Evolutionary conservation across 495 filamentous ascomycete genomes (phyloP).

Genomic region (Chaetomium tenue): DNA sequence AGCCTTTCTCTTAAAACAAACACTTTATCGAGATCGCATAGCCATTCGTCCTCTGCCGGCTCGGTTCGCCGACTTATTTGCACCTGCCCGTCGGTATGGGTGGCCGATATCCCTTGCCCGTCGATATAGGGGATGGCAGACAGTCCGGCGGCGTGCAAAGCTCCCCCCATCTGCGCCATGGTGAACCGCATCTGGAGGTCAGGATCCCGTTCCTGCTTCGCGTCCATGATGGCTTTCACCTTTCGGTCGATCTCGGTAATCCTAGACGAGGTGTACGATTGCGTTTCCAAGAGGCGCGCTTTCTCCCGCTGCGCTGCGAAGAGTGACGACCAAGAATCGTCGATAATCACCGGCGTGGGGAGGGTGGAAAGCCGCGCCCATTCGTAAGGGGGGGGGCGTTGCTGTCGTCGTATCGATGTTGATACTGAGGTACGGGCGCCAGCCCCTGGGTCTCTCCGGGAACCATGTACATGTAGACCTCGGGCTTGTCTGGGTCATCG

Average conservation of each 20-base stretch:
- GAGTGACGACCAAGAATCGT: conserved; percentile 4
- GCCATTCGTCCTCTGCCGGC: neutral
- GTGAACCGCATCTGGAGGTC: neutral
- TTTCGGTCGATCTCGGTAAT: neutral
- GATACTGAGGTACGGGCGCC: neutral
- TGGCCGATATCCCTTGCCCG: too few relatives aligned
- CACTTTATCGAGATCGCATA: neutral
- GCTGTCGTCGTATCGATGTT: neutral
- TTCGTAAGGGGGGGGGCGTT: conserved; percentile 1
- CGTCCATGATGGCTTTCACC: conserved; percentile 2
- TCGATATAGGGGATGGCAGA: neutral
- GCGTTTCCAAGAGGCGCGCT: conserved; percentile 2
- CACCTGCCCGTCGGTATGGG: too few relatives aligned
- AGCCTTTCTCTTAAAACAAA: conserved; percentile 1
- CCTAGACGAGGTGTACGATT: neutral
- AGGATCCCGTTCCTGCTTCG: neutral
- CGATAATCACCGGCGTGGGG: neutral
- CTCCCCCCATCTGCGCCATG: neutral
- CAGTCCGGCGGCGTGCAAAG: neutral
- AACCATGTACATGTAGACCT: neutral
- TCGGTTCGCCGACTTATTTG: neutral
- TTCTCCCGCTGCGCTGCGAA: conserved; percentile 5
- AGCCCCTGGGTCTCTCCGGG: neutral
- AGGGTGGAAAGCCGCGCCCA: conserved; percentile 4
- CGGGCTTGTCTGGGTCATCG: neutral